A percentile compares a stretch with the other conserved stretches of the same genome.
Conservation (phyloP, 23 red algal species). For the Chondrus crispus region DNA sequence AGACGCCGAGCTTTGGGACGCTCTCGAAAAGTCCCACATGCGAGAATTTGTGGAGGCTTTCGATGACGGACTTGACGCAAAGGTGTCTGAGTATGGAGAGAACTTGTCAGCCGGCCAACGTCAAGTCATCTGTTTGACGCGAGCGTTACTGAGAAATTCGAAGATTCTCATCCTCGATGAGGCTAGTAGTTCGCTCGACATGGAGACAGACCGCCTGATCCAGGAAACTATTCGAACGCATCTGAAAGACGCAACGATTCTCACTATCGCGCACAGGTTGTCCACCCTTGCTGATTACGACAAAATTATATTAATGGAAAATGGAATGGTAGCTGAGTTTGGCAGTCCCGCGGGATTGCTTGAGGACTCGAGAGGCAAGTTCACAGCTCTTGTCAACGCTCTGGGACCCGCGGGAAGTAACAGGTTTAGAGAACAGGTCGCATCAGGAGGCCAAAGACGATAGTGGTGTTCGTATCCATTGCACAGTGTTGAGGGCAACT, state of each 20-base stretch:
- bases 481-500: too few species aligned
- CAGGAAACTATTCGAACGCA: slow-evolving; percentile 84
- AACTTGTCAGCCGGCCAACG: slow-evolving; percentile 94
- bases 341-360: slow-evolving; percentile 67
- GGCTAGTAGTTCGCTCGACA: slow-evolving; percentile 86
- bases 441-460: too few species aligned
- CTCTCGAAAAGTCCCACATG: slow-evolving; percentile 83
- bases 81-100: slow-evolving; percentile 92
- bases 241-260: slow-evolving; percentile 80
- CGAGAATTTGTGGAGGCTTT: slow-evolving; percentile 67
- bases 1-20: slow-evolving; percentile 85
- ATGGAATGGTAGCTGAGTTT: slow-evolving; percentile 75
- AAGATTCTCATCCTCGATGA: slow-evolving; percentile 93
- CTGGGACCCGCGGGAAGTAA: slow-evolving; percentile 44
- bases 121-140: slow-evolving; percentile 94
- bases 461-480: too few species aligned
- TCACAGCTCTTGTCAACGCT: slow-evolving; percentile 55
- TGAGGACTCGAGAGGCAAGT: slow-evolving; percentile 6
- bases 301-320: slow-evolving; percentile 73
- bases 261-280: slow-evolving; percentile 96
- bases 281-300: slow-evolving; percentile 88
- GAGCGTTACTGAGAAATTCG: slow-evolving; percentile 80
- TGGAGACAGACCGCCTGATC: slow-evolving; percentile 86
- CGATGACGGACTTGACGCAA: slow-evolving; percentile 75
- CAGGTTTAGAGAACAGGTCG: slow-evolving; percentile 41